These are phyloP conservation scores for Raddia distichophylla DNA, from an alignment of 176 grass and related monocot genomes.

Conservation along the genomic window DNA sequence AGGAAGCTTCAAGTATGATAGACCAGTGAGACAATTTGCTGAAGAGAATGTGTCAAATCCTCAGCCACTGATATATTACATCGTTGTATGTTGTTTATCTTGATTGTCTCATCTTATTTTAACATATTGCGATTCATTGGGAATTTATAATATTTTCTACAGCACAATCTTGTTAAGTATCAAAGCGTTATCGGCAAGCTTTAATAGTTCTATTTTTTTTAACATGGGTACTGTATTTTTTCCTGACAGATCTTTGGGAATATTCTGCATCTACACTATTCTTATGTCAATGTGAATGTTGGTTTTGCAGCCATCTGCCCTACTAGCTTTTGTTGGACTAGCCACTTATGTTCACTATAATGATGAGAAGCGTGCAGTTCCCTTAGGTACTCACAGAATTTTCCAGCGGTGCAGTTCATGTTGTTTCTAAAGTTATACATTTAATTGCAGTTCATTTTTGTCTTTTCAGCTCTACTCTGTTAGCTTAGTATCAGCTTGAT, in stretches of 20 bases:
- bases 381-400: conserved; percentile 57
- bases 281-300: conserved; percentile 39
- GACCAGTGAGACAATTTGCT: conserved; percentile 57
- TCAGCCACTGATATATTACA: conserved; percentile 59
- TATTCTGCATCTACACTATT: background rate
- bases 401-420: conserved; percentile 34
- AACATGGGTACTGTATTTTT: conserved; percentile 11
- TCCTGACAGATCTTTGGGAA: background rate
- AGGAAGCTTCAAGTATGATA: conserved; percentile 51
- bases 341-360: conserved; percentile 79
- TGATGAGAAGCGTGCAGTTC: conserved; percentile 83
- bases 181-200: conserved; percentile 2
- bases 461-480: conserved; percentile 5
- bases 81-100: conserved; percentile 57
- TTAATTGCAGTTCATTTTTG: background rate
- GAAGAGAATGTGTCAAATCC: conserved; percentile 56
- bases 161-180: conserved; percentile 9
- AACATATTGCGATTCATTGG: conserved; percentile 20
- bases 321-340: conserved; percentile 68
- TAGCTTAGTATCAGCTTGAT: background rate
- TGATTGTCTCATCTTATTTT: conserved; percentile 28
- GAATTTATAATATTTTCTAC: background rate
- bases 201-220: background rate
- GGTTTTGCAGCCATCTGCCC: conserved; percentile 71
- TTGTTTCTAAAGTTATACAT: conserved; percentile 30